These are phyloP conservation scores for Xylaria sp. DNA, from an alignment of 2,329 filamentous ascomycete genomes.

Conservation along the genomic window DNA sequence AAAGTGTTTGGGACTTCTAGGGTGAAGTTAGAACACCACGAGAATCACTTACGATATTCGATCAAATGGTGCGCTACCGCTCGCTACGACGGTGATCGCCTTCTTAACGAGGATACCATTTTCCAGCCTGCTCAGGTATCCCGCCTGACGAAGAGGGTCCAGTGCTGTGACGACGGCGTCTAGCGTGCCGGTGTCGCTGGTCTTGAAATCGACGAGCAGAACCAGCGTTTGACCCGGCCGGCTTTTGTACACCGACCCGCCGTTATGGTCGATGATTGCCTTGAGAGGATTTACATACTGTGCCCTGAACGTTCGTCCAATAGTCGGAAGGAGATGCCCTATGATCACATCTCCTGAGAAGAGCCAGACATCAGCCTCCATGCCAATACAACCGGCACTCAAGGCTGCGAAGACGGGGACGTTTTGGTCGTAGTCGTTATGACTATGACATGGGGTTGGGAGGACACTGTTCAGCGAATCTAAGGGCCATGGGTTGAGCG, in stretches of 20 bases:
- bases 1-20: neutral
- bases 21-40: neutral
- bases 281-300: slow-evolving; percentile 47
- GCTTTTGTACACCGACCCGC: slow-evolving; percentile 42
- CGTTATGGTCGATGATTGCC: slow-evolving; percentile 47
- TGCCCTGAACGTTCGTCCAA: slow-evolving; percentile 42
- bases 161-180: slow-evolving; percentile 46
- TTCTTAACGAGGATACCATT: slow-evolving; percentile 41
- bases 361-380: slow-evolving; percentile 48
- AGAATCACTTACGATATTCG: slow-evolving; percentile 36
- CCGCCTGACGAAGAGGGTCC: slow-evolving; percentile 46
- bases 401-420: slow-evolving; percentile 47
- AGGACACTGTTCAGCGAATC: slow-evolving; percentile 43
- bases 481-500: slow-evolving; percentile 47
- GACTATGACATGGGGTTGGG: slow-evolving; percentile 45
- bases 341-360: slow-evolving; percentile 42
- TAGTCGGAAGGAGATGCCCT: slow-evolving; percentile 42
- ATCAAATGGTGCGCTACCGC: slow-evolving; percentile 45
- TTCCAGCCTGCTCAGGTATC: slow-evolving; percentile 46
- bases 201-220: slow-evolving; percentile 49
- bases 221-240: slow-evolving; percentile 41
- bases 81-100: slow-evolving; percentile 47
- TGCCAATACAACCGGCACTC: slow-evolving; percentile 45
- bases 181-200: slow-evolving; percentile 40
- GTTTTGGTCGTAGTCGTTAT: slow-evolving; percentile 47